These are phyloP conservation scores for Stagonosporopsis cucurbitacearum DNA, from an alignment of 2,329 filamentous ascomycete genomes.

Conservation along the genomic window DNA sequence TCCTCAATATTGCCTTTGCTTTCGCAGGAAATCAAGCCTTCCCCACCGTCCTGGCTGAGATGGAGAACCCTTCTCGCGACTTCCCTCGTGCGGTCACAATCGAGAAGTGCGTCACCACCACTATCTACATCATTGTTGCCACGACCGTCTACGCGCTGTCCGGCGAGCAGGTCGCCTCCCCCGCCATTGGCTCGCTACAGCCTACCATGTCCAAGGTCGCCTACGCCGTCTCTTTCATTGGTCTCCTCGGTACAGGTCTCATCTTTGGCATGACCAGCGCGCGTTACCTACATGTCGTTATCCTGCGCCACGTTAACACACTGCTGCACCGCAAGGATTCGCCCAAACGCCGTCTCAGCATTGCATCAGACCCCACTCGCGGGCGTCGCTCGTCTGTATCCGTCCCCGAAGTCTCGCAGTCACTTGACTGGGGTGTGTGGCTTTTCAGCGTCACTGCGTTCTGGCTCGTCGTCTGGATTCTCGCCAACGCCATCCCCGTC, in stretches of 20 bases:
- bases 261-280: conserved; percentile 34
- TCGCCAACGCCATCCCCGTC: conserved; percentile 39
- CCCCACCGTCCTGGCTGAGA: conserved; percentile 35
- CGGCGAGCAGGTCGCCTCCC: conserved; percentile 35
- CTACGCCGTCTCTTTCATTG: conserved; percentile 31
- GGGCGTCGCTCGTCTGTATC: conserved; percentile 26
- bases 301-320: conserved; percentile 28
- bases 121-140: conserved; percentile 33
- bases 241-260: conserved; percentile 34
- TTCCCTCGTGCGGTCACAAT: conserved; percentile 36
- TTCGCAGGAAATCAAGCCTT: conserved; percentile 40
- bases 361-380: conserved; percentile 17
- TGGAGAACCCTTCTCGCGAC: conserved; percentile 36
- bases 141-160: conserved; percentile 33
- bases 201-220: conserved; percentile 33
- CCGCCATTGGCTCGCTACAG: conserved; percentile 32
- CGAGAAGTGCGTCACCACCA: conserved; percentile 32
- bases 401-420: conserved; percentile 23
- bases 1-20: conserved; percentile 39
- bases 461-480: conserved; percentile 37
- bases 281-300: conserved; percentile 32
- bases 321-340: conserved; percentile 22
- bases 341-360: conserved; percentile 4
- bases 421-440: conserved; percentile 30
- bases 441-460: conserved; percentile 32